Base-by-base conservation (phyloP, 495 filamentous ascomycete genomes). In the Neurospora intermedia region DNA sequence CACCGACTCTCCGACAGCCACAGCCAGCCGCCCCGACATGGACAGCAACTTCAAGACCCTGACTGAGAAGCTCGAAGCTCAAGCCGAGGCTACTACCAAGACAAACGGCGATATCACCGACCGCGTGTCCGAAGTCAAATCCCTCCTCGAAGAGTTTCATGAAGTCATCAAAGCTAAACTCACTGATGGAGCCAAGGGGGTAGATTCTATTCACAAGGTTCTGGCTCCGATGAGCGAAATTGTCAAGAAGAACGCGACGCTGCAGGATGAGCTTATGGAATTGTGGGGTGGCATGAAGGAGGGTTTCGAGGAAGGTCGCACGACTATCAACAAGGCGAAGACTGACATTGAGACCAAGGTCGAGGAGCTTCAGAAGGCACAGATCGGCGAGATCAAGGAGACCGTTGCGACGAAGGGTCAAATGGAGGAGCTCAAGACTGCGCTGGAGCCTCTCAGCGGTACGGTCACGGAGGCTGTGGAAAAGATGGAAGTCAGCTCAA, bases 391-490 rank as follows among this genome's bases (percentile, higher is more conserved):
- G 69, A 87, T 93, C 76, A 88, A 92, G 69, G 89, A 91, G 72
- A 86, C 92, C 11, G 79, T 89, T 6, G 87, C 85, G 71, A 94
- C 91, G 46, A 97, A 91, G 80, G 85, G 88, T 3, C 88, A 95
- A 43, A 89, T 93, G 0, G 94, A 98, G 74, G 94, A 97, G 73
- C 89, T 98, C 59, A 92, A 90, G 77, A 81, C 91, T 3, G 88
- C 94, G 6, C 90, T 96, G 74, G 93, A 97, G 73, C 91, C 91
- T 11, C 91, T 98, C 76, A 92, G 93, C 18, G 86, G 88, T n/a
- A 89, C 90, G 38, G 88, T 97, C 72, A 92, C 89, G n/a, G 93
- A 96, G 43, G 89, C 90, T 0, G 88, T 93, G 46, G 93, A 97
- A 79, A 93, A 93, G 74, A 90, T 94, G 85, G 87, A 91, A 59